Base-by-base conservation (phyloP, 2,329 filamentous ascomycete genomes). In the Trichophaea hybrida region DNA sequence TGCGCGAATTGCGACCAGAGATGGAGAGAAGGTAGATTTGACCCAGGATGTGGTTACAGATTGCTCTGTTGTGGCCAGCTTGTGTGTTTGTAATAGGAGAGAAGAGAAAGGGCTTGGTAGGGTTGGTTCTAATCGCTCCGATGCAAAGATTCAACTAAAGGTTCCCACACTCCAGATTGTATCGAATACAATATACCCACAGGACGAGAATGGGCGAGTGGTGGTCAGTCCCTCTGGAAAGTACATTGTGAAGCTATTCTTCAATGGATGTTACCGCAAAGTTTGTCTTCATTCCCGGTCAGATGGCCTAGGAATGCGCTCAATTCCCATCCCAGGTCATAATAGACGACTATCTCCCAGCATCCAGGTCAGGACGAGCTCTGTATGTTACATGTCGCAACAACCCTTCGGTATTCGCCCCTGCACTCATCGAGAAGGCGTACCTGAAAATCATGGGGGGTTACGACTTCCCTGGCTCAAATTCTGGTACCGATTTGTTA, bases 381-480 rank as follows among this genome's bases (percentile, higher is more conserved):
- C 79, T 98, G 2, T 89, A 94, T 71, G 90, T 97, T 7, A 80
- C 94, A 50, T 91, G 97, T 68, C 80, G 88, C 38, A 83, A 83
- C 46, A 89, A 95, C 64, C 85, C 86, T 3, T 77, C 75, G n/a
- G 76, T 94, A 12, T 74, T 97, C 12, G 97, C 91, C 89, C 93
- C 93, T 5, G 89, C 91, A 1, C 76, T 98, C 4, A 75, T 97
- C 13, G 93, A 98, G 71, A 98, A 98, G 70, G 93, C 93, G 0
- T 98, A 98, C 67, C 76, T 98, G 1, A 98, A 97, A 74, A 82
- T 97, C 8, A 81, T 91, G 59, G 93, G 93, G 33, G 93, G 93
- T 37, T 98, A 98, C 71, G 90, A 98, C 69, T 98, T 98, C 66
- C 91, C 93, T 0, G 93, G 93, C 6, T 97, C 93, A 69, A 97